Conservation (phyloP, 1,139 yeast genomes). For the Geotrichum phurueaensis region DNA sequence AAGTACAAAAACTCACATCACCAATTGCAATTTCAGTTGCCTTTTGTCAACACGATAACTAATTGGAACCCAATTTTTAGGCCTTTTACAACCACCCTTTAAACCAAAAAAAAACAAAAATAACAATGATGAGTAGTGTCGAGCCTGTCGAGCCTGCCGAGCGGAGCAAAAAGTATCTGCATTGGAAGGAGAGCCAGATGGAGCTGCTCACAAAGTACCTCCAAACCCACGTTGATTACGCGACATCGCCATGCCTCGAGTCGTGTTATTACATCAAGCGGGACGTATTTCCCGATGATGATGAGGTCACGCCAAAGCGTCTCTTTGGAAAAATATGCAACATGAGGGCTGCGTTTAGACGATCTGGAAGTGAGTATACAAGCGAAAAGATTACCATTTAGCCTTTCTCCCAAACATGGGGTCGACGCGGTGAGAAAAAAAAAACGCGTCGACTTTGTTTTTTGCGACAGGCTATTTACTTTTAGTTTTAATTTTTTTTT, state of each 20-base stretch:
- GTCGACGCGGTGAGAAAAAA: no score
- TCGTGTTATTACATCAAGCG: constrained; percentile 14
- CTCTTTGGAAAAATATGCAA: constrained; percentile 19
- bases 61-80: no score
- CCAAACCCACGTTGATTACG: constrained; percentile 15
- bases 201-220: constrained; percentile 14
- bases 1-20: no score
- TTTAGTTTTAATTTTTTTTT: not conserved
- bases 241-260: constrained; percentile 17
- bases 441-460: no score
- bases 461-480: not conserved
- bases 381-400: no score
- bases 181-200: constrained; percentile 18
- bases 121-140: not conserved
- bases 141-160: not conserved
- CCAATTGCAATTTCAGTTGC: no score
- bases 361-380: not conserved
- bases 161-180: constrained; percentile 16
- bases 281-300: constrained; percentile 17
- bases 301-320: constrained; percentile 18
- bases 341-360: constrained; percentile 17
- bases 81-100: no score
- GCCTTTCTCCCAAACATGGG: no score
- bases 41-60: no score
- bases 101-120: no score